Evolutionary conservation across 345 rosid genomes (phyloP), one percentile per base, ranked within the genome.

Genomic region (Eucalyptus coolabah): DNA sequence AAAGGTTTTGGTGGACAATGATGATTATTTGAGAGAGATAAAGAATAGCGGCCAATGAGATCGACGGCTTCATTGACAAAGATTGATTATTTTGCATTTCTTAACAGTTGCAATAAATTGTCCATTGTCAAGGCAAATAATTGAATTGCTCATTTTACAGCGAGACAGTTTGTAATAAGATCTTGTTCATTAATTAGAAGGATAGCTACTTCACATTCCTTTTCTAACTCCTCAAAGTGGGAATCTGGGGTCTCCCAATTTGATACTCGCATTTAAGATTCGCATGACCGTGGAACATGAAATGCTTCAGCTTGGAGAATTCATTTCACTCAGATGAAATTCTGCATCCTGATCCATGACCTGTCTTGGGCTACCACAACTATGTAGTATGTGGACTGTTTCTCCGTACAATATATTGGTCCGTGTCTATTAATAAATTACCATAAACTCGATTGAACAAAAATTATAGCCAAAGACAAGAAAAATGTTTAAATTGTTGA

Each of bases 1-100:
- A 17, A 50, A 94, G 95, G 94, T 92, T 49, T 89, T 94, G 91
- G 93, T 92, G 49, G 95, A 94, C 91, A 91, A 91, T 51, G 89
- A 91, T 53, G 95, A 94, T 88, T 93, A 92, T 87, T 91, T 91
- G 56, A 92, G 88, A 89, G 93, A 91, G 87, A 89, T 93, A 44
- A 87, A 86, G 40, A 77, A 89, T 87, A 34, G 6, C 8, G 32
- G n/a, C 45, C 88, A 77, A 44, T 77, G 85, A 77, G 83, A 77
- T 77, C 16, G 9, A 40, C 5, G 47, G 5, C 47, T 77, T 18
- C 28, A 40, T 77, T 21, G 47, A 72, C 47, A 72, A 72, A 19
- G 82, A 37, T 72, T 11, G 5, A 17, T 72, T 19, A 5, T 19
- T 2, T 37, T 11, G 83, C 83, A 77, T 37, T 77, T 77, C 28